phyloP scores from a whole-genome alignment of 192 early-diverging fungal genomes.

The Coemansia guatemalensis region DNA sequence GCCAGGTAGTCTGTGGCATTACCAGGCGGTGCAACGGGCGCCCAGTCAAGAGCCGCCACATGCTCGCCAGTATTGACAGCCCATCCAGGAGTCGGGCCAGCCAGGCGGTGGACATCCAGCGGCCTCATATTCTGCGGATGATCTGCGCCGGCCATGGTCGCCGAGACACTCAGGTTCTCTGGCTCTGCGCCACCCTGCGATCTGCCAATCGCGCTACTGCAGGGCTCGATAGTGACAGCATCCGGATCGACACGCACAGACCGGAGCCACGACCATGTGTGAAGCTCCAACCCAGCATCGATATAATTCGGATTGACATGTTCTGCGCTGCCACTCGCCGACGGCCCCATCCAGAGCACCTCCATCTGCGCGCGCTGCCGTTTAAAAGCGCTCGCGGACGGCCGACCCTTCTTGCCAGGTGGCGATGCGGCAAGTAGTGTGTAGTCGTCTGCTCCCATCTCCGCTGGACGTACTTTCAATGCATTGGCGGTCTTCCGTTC shows the following conservation, averaged over 20 bases:
- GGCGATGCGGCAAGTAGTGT: no score
- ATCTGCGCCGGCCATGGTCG: not conserved
- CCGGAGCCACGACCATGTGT: constrained; percentile 24
- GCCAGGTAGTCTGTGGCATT: not conserved
- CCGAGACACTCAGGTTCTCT: not conserved
- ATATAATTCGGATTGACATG: constrained; percentile 22
- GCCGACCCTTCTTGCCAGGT: not conserved
- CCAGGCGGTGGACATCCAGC: constrained; percentile 2
- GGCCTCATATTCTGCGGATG: constrained; percentile 3
- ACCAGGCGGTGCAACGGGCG: constrained; percentile 2
- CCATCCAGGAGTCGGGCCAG: constrained; percentile 12
- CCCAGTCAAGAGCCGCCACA: constrained; percentile 36
- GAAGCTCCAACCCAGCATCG: constrained; percentile 23
- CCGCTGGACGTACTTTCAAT: no score
- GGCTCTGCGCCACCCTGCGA: not conserved
- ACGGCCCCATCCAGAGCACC: constrained; percentile 21
- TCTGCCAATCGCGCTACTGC: not conserved
- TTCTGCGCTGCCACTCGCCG: not conserved
- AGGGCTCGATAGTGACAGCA: constrained; percentile 2
- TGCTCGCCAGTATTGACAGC: constrained; percentile 20
- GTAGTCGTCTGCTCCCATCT: not conserved
- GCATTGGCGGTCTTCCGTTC: not conserved
- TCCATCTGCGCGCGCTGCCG: not conserved
- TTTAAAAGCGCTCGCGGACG: not conserved
- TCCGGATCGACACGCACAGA: constrained; percentile 2